These are phyloP conservation scores for Halophytophthora polymorphica DNA, from an alignment of 352 stramenopile species.

Conservation along the genomic window DNA sequence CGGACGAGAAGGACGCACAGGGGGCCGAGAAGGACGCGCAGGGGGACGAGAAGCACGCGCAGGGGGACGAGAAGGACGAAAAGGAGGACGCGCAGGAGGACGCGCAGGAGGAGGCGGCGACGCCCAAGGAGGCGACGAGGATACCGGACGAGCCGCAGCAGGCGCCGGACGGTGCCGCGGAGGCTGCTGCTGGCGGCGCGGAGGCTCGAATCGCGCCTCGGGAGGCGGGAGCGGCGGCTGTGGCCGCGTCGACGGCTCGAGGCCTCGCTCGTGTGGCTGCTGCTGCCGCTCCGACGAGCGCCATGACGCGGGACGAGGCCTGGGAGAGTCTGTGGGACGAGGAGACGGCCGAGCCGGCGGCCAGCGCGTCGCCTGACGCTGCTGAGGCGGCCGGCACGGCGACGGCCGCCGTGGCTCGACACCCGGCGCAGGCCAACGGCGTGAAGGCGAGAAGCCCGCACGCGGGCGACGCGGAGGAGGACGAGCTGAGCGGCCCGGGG, in stretches of 20 bases:
- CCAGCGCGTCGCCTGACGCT: not conserved
- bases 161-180: no score
- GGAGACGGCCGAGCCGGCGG: constrained; percentile 30
- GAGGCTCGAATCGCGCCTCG: no score
- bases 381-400: not conserved
- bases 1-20: no score
- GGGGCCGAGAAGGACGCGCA: constrained; percentile 13
- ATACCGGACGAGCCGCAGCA: no score
- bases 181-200: no score
- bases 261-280: not conserved
- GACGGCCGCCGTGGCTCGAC: not conserved
- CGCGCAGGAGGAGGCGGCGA: not conserved
- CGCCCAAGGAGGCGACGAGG: constrained; percentile 2
- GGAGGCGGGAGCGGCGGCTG: not conserved
- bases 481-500: constrained; percentile 22
- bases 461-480: constrained; percentile 16
- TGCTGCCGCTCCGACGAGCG: constrained; percentile 15
- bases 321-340: constrained; percentile 79
- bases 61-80: constrained; percentile 2
- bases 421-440: constrained; percentile 7
- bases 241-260: not conserved
- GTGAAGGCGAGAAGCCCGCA: constrained; percentile 1
- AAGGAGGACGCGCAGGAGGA: constrained; percentile 1
- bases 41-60: constrained; percentile 4
- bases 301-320: constrained; percentile 69